Conservation (phyloP, 306 rosid genomes). For the Calophaca sinica region DNA sequence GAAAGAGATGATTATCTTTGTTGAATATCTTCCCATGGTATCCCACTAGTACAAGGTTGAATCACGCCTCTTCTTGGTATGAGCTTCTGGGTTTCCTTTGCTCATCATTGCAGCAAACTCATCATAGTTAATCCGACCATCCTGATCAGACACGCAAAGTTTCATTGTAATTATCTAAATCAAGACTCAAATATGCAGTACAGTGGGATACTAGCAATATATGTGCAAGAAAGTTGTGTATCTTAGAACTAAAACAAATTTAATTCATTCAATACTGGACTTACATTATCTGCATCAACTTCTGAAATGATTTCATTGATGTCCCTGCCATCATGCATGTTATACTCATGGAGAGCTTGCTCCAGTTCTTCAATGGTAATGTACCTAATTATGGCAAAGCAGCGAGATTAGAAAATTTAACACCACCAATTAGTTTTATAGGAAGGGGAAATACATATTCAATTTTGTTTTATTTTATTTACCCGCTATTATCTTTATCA, state of each 20-base stretch:
- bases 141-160: conserved; percentile 54
- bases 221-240: background rate
- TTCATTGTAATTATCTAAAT: background rate
- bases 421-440: conserved; percentile 16
- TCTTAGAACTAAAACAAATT: background rate
- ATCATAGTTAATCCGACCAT: conserved; percentile 91
- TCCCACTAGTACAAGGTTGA: conserved; percentile 32
- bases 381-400: conserved; percentile 54
- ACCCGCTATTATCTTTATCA: conserved; percentile 97
- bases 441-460: background rate
- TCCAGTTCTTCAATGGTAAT: conserved; percentile 92
- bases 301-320: conserved; percentile 81
- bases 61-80: conserved; percentile 80
- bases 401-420: background rate
- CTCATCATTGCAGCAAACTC: conserved; percentile 98
- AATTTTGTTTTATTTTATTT: conserved; percentile 28
- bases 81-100: conserved; percentile 78
- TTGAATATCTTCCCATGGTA: background rate
- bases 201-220: background rate
- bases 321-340: conserved; percentile 93
- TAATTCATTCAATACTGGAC: conserved; percentile 32
- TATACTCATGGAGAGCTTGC: conserved; percentile 83
- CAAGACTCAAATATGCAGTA: background rate
- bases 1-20: conserved; percentile 26
- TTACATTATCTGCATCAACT: conserved; percentile 86